Conservation (phyloP, 1,284 basidiomycete species). For the Sanghuangporus sanghuang region DNA sequence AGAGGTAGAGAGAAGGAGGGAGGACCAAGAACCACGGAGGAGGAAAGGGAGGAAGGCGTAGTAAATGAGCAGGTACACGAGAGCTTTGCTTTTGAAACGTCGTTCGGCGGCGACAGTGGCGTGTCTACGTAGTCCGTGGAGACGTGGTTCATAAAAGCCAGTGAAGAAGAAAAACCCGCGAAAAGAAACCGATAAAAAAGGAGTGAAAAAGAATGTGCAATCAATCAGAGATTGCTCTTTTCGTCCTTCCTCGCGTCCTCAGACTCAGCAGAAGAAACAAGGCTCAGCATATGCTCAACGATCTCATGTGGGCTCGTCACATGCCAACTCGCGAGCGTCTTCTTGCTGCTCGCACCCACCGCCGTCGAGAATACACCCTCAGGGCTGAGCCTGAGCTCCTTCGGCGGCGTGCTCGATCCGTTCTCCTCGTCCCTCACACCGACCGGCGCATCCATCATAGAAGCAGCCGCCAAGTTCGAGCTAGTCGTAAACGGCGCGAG, state of each 20-base stretch:
- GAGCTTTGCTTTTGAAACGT: no score
- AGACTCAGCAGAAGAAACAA: conserved; percentile 26
- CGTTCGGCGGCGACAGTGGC: no score
- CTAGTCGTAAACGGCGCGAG: conserved; percentile 56
- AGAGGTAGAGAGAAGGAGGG: background rate
- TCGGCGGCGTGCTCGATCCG: conserved; percentile 35
- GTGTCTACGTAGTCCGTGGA: no score
- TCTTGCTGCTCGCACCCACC: conserved; percentile 82
- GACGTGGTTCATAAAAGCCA: no score
- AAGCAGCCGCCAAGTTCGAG: background rate
- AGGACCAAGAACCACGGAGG: background rate
- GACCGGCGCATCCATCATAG: background rate
- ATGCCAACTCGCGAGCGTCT: conserved; percentile 86
- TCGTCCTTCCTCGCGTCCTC: conserved; percentile 14
- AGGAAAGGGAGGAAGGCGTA: background rate
- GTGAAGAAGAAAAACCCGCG: no score
- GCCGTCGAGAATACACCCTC: conserved; percentile 84
- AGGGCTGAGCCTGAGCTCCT: conserved; percentile 58
- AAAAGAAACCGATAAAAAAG: background rate
- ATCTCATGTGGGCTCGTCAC: conserved; percentile 76
- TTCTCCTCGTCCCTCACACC: conserved; percentile 20
- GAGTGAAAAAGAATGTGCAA: background rate
- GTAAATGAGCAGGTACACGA: background rate
- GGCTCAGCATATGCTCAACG: conserved; percentile 61
- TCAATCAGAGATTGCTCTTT: conserved; percentile 10